These are phyloP conservation scores for Penicillium maclennaniae DNA, from an alignment of 495 filamentous ascomycete genomes.

Conservation along the genomic window DNA sequence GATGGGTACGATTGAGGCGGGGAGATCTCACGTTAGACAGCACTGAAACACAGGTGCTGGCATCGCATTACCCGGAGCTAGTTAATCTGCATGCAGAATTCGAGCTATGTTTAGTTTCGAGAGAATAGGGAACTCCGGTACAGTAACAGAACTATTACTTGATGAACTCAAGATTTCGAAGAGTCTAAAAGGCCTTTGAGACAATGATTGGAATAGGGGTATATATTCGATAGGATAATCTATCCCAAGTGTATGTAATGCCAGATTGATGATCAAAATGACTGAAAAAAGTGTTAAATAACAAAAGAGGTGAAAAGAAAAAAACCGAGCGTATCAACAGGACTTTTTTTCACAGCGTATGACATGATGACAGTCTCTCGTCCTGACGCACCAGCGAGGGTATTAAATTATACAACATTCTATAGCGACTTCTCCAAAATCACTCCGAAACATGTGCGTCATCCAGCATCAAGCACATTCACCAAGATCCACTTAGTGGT, in stretches of 20 bases:
- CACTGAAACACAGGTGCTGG: background rate
- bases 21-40: background rate
- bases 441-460: background rate
- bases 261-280: background rate
- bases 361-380: background rate
- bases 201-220: background rate
- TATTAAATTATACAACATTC: background rate
- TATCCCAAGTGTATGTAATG: background rate
- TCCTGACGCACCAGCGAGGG: background rate
- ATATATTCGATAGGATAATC: background rate
- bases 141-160: background rate
- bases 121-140: too few relatives aligned
- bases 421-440: background rate
- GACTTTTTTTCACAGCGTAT: background rate
- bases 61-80: background rate
- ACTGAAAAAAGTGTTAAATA: background rate
- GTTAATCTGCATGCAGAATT: background rate
- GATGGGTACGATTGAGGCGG: conserved; percentile 9
- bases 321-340: background rate
- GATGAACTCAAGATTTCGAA: background rate
- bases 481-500: background rate
- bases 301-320: background rate
- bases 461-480: background rate
- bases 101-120: too few relatives aligned
- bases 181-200: background rate